Percentiles rank a stretch among this genome's conserved stretches.
phyloP scores from a whole-genome alignment of 192 early-diverging fungal species.

The Cetraspora pellucida region DNA sequence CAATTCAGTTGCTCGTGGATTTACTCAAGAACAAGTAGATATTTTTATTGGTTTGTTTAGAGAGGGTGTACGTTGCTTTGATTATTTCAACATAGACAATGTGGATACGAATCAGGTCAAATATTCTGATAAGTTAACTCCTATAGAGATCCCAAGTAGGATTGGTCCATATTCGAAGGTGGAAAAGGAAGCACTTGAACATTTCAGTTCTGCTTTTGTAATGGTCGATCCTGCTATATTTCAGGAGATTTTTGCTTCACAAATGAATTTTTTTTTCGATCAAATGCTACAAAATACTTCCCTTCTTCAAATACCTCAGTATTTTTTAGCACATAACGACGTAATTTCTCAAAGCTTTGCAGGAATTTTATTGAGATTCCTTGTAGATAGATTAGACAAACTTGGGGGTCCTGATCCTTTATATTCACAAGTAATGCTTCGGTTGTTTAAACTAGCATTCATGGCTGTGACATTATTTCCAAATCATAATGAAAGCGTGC shows the following conservation, averaged over 20 bases:
- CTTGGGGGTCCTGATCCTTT: constrained; percentile 69
- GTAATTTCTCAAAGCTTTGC: constrained; percentile 76
- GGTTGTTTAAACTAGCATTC: constrained; percentile 92
- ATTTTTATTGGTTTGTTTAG: constrained; percentile 73
- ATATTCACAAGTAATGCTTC: constrained; percentile 75
- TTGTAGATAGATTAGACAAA: constrained; percentile 77
- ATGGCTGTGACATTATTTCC: constrained; percentile 92
- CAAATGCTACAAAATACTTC: constrained; percentile 76
- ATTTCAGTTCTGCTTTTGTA: constrained; percentile 85
- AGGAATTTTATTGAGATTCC: constrained; percentile 73
- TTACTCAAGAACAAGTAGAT: constrained; percentile 70
- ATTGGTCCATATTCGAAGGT: constrained; percentile 73
- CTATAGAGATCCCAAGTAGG: constrained; percentile 37
- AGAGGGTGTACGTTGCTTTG: constrained; percentile 81
- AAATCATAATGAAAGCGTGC: constrained; percentile 85
- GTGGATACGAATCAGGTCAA: constrained; percentile 45
- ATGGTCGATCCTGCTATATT: constrained; percentile 85
- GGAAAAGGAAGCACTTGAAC: constrained; percentile 90
- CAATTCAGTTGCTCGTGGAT: constrained; percentile 61
- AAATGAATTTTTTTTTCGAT: constrained; percentile 85
- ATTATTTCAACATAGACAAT: constrained; percentile 76
- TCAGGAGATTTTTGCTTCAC: constrained; percentile 92
- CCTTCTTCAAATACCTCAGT: constrained; percentile 83
- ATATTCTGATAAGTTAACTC: constrained; percentile 28
- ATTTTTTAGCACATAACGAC: constrained; percentile 76